Conservation (phyloP, 371 early-diverging fungal species). For the Mucor piriformis region DNA sequence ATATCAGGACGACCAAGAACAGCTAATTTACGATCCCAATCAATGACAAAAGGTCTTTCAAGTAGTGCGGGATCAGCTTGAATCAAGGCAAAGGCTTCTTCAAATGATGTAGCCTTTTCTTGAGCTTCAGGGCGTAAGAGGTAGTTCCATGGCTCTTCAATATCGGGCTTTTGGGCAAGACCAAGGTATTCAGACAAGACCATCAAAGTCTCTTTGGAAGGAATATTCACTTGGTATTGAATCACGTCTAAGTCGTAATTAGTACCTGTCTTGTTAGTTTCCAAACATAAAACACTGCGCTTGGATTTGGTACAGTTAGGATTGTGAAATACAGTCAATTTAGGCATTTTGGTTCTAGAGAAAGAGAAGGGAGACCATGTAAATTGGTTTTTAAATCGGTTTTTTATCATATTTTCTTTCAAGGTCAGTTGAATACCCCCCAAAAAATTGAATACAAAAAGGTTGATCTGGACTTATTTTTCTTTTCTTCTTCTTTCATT, state of each 20-base stretch:
- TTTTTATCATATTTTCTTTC: too few species aligned
- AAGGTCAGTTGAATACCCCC: too few species aligned
- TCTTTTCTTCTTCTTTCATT: not conserved
- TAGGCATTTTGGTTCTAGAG: conserved; percentile 1
- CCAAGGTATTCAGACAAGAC: conserved; percentile 37
- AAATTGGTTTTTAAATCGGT: too few species aligned
- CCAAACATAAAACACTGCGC: conserved; percentile 22
- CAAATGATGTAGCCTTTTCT: conserved; percentile 22
- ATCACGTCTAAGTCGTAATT: conserved; percentile 34
- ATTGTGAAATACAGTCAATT: conserved; percentile 41
- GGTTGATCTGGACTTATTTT: not conserved
- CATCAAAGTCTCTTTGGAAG: conserved; percentile 28
- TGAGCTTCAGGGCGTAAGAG: conserved; percentile 40
- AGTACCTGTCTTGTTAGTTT: conserved; percentile 25
- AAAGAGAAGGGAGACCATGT: not conserved
- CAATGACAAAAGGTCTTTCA: conserved; percentile 54
- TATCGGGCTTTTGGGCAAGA: conserved; percentile 14
- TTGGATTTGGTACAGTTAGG: conserved; percentile 45
- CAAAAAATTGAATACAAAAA: not conserved
- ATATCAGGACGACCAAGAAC: conserved; percentile 50
- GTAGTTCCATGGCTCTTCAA: conserved; percentile 25
- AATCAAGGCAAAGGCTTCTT: conserved; percentile 38
- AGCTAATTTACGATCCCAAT: conserved; percentile 48
- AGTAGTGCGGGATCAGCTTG: conserved; percentile 36
- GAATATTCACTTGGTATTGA: conserved; percentile 35